Evolutionary conservation across 1,139 yeast species (phyloP), one percentile per base, ranked within the genome.

Genomic region (Petasospora fabianii): DNA sequence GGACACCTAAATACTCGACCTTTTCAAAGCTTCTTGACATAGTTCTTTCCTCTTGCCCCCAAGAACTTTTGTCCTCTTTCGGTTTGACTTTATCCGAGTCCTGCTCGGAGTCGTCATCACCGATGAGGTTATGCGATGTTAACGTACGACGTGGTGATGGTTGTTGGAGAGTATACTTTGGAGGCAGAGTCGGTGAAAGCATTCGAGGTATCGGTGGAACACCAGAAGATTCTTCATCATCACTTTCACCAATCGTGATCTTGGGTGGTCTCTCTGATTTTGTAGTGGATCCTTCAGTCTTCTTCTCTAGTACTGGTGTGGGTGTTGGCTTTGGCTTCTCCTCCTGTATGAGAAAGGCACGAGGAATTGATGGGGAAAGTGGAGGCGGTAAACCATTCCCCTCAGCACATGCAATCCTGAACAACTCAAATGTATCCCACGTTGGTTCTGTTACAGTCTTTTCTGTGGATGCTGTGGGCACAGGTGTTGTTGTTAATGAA

Each of bases 171-270:
- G 22, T 11, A 24, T 39, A 50, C 14, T 30, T 32, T 1, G 47
- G 38, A 2, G 58, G 58, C 4, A 53, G 32, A 1, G 56, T 51
- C 1, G 58, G 58, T 7, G 56, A 51, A 4, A 53, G 36, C 46
- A 49, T 45, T 27, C 24, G 35, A 6, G 49, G 48, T 2, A 44
- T 38, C 29, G 32, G 19, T n/a, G 27, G 24, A 11, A 12, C 18
- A 5, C 4, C 30, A n/a, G 11, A 5, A 16, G 20, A 3, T 9
- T 22, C 27, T 10, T 20, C 24, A 15, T 24, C 19, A 19, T 21
- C 32, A 19, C 21, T n/a, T 27, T 17, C 13, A 6, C 12, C 13
- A 13, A 6, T 8, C 27, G 13, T 24, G 27, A 37, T n/a, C n/a
- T n/a, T n/a, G n/a, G n/a, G n/a, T n/a, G n/a, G n/a, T n/a, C n/a